Base-by-base conservation (phyloP, 768 basidiomycete genomes). In the Serendipita vermifera region DNA sequence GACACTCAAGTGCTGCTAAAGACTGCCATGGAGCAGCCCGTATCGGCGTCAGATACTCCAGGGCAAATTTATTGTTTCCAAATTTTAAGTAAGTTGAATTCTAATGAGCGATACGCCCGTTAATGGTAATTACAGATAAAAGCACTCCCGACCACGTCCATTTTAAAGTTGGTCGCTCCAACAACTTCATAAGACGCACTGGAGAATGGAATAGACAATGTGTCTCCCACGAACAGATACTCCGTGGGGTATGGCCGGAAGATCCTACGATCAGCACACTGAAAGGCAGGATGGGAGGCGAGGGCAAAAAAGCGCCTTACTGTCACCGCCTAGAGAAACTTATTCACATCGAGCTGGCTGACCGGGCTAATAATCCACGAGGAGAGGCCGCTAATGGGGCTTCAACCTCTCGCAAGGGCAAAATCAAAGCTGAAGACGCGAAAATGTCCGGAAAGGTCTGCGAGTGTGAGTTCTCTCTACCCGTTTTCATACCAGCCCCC, bases 61-160 rank as follows among this genome's bases (percentile, higher is more conserved):
- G 88, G 88, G 0, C 88, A 85, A 62, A 89, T 91, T 51, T 91
- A 91, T 61, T 77, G 80, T 0, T 90, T 83, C 64, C 83, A 89
- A 66, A 83, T 90, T 57, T 75, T 79, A 65, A 83, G 85, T 85
- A 65, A 40, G 55, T 33, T 32, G 9, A 11, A 32, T 5, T 14
- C 38, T 38, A 33, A 14, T 22, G n/a, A 22, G 1, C 35, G 36
- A 36, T 27, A 1, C 24, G 24, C 20, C 29, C 57, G 7, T 17
- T 32, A 6, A 27, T 61, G 43, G 24, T 29, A 67, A 31, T 57
- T 33, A 39, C 58, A 69, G 74, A 75, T 60, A 55, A 65, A n/a
- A 58, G 62, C 22, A 61, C 66, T 5, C 67, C 66, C 1, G 66
- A 72, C 32, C 67, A 72, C 5, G 70, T 86, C 59, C 77, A 80